A percentile compares a stretch with the other conserved stretches of the same genome.
phyloP scores from a whole-genome alignment of 768 basidiomycete species.

The Tulasnella sp. region DNA sequence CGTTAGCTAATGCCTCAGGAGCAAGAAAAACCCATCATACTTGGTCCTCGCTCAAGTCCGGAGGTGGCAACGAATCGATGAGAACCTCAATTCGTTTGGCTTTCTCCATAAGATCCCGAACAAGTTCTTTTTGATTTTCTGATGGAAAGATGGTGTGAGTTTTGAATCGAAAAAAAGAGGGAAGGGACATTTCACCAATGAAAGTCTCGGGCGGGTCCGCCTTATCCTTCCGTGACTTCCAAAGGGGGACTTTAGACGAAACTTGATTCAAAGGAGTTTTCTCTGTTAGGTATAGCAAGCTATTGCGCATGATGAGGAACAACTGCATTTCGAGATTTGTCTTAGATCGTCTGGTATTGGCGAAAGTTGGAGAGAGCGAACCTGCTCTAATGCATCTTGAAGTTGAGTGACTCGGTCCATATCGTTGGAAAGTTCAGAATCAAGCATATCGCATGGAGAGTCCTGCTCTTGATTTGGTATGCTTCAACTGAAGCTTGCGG shows the following conservation, averaged over 20 bases:
- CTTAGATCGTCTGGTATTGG: background rate
- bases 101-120: slow-evolving; percentile 71
- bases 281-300: slow-evolving; percentile 68
- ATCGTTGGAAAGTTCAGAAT: slow-evolving; percentile 31
- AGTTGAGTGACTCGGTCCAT: slow-evolving; percentile 96
- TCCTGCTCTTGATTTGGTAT: background rate
- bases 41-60: slow-evolving; percentile 71
- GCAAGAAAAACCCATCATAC: slow-evolving; percentile 32
- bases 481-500: background rate
- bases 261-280: slow-evolving; percentile 72
- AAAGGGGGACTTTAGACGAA: slow-evolving; percentile 71
- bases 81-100: slow-evolving; percentile 85
- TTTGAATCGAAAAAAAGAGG: background rate
- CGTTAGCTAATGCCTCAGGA: background rate
- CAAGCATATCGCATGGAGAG: slow-evolving; percentile 20
- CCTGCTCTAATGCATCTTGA: slow-evolving; percentile 89
- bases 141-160: slow-evolving; percentile 1
- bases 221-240: slow-evolving; percentile 63
- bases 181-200: slow-evolving; percentile 45
- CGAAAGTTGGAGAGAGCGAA: slow-evolving; percentile 27
- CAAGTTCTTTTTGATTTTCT: slow-evolving; percentile 83
- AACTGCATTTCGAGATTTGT: slow-evolving; percentile 40
- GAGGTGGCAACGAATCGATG: slow-evolving; percentile 68
- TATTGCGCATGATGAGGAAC: slow-evolving; percentile 80
- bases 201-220: slow-evolving; percentile 66